phyloP scores from a whole-genome alignment of 164 flowering plant genomes.

The Kingdonia uniflora region DNA sequence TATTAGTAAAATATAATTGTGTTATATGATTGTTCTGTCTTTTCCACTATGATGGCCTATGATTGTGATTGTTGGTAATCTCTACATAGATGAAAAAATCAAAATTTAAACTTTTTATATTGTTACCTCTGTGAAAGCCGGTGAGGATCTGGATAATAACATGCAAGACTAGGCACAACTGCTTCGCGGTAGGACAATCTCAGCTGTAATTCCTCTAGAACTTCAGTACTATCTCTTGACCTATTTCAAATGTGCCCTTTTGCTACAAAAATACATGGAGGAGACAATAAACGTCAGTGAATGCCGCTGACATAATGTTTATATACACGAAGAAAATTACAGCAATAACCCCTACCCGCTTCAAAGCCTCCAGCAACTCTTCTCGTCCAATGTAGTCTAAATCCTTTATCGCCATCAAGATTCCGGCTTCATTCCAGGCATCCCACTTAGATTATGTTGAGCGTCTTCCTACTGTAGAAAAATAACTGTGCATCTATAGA shows the following conservation, averaged over 20 bases:
- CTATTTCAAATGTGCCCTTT: conserved; percentile 95
- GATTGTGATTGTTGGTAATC: too few species aligned
- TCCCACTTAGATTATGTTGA: not conserved
- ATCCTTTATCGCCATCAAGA: conserved; percentile 90
- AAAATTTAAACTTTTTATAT: too few species aligned
- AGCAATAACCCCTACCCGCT: conserved; percentile 46
- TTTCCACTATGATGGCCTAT: too few species aligned
- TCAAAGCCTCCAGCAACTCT: conserved; percentile 83
- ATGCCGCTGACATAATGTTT: not conserved
- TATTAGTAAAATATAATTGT: too few species aligned
- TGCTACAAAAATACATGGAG: conserved; percentile 47
- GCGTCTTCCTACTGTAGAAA: not conserved
- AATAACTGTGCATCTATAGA: too few species aligned
- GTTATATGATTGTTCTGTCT: too few species aligned
- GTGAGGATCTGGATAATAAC: conserved; percentile 72
- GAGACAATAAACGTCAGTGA: conserved; percentile 1
- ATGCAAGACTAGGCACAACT: conserved; percentile 91
- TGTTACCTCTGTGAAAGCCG: conserved; percentile 63
- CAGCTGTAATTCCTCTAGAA: conserved; percentile 76
- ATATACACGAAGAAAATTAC: not conserved
- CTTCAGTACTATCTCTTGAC: conserved; percentile 83
- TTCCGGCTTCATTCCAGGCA: conserved; percentile 95
- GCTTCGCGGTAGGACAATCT: conserved; percentile 95
- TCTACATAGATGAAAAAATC: too few species aligned
- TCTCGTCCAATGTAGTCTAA: conserved; percentile 83